These are phyloP conservation scores for Sphaerulina musiva DNA, from an alignment of 2,329 filamentous ascomycete species.

Conservation along the genomic window DNA sequence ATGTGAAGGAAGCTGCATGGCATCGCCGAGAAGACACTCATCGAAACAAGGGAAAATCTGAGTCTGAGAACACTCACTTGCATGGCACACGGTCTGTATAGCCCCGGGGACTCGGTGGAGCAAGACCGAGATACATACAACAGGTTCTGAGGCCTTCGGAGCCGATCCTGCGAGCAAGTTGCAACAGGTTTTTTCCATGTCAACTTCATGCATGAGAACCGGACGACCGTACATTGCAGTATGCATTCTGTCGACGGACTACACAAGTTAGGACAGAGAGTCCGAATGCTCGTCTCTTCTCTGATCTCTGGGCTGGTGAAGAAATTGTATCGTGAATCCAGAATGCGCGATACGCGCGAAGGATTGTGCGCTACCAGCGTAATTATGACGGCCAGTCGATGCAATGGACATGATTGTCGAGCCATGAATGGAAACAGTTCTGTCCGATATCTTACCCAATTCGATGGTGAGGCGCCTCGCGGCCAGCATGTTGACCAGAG, in stretches of 20 bases:
- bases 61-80: constrained; percentile 5
- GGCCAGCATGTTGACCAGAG: constrained; percentile 5
- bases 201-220: constrained; percentile 11
- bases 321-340: constrained; percentile 10
- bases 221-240: constrained; percentile 12
- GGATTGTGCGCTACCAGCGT: constrained; percentile 12
- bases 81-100: constrained; percentile 4
- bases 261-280: constrained; percentile 9
- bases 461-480: constrained; percentile 10
- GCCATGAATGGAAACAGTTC: constrained; percentile 5
- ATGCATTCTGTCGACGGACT: constrained; percentile 12
- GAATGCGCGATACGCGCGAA: constrained; percentile 11
- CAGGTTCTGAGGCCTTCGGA: constrained; percentile 6
- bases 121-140: constrained; percentile 2
- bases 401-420: constrained; percentile 9
- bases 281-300: constrained; percentile 5
- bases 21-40: constrained; percentile 6
- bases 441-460: constrained; percentile 5
- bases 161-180: neutral
- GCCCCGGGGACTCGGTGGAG: constrained; percentile 10
- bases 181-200: constrained; percentile 10
- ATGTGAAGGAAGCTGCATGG: constrained; percentile 1
- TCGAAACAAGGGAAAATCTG: constrained; percentile 14
- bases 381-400: constrained; percentile 8
- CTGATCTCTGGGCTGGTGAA: constrained; percentile 12